These are phyloP conservation scores for Aspergillus conjunctus DNA, from an alignment of 495 filamentous ascomycete genomes.

Conservation along the genomic window DNA sequence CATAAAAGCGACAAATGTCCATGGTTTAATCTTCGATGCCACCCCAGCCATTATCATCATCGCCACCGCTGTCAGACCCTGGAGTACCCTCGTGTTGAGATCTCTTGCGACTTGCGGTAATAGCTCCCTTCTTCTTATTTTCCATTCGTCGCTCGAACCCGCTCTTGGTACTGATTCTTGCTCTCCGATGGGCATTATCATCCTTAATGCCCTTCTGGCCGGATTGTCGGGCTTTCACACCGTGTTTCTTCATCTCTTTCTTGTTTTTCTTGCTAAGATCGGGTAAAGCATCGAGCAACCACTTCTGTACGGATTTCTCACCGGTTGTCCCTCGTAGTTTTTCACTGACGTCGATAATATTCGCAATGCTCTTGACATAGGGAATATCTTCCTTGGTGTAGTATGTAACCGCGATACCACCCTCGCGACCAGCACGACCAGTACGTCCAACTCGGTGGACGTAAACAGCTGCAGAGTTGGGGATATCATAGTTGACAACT, in stretches of 20 bases:
- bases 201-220: conserved; percentile 45
- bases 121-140: conserved; percentile 73
- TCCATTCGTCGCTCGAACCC: conserved; percentile 80
- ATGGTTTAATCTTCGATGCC: conserved; percentile 63
- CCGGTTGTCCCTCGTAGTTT: conserved; percentile 53
- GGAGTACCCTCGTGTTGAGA: conserved; percentile 32
- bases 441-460: conserved; percentile 93
- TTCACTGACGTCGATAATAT: conserved; percentile 84
- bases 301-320: conserved; percentile 67
- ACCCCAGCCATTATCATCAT: conserved; percentile 51
- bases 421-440: conserved; percentile 81
- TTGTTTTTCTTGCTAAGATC: conserved; percentile 78
- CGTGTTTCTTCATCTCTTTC: conserved; percentile 77
- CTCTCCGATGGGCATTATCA: conserved; percentile 43
- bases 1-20: conserved; percentile 7
- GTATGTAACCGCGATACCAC: conserved; percentile 89
- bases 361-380: conserved; percentile 87
- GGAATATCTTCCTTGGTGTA: conserved; percentile 94
- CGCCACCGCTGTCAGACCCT: conserved; percentile 41
- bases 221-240: conserved; percentile 72
- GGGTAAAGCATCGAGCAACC: conserved; percentile 87
- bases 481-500: conserved; percentile 96
- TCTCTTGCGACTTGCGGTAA: conserved; percentile 69
- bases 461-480: conserved; percentile 82
- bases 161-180: conserved; percentile 88